Base-by-base conservation (phyloP, 306 rosid species). In the Rosa rugosa region DNA sequence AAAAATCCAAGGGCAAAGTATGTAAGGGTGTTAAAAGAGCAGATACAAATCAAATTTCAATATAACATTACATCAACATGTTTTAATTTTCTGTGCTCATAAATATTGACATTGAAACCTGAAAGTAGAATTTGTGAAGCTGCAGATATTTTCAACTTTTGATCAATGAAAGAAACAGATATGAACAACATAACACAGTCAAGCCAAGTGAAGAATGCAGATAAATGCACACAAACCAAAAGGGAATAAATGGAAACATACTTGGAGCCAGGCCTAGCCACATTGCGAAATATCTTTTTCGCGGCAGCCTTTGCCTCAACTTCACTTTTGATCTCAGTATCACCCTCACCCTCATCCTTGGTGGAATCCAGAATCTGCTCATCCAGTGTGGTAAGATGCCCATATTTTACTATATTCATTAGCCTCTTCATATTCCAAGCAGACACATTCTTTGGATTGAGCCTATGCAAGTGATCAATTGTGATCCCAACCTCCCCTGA, bases 381-480 rank as follows among this genome's bases (percentile, higher is more conserved):
- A 74, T 91, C 94, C 59, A 91, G 72, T 17, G 98, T 94, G 11
- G 92, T 36, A 67, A 91, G 87, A 44, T 91, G 42, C 13, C 98
- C 98, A 16, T 87, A 81, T 23, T 91, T 80, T 71, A 94, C 94
- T 40, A 91, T 90, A 72, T 84, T 91, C 82, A 94, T 87, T 34
- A 94, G 79, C 85, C 98, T 90, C 84, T 94, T 94, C 98, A 94
- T 94, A 74, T 94, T 94, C 98, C 98, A 94, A 0, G 98, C 97
- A 25, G 98, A 94, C 5, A 94, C 85, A 79, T 94, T 94, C 76
- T 87, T 89, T 0, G 86, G 90, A 85, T 89, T 94, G 73, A 90
- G 81, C 88, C 75, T 91, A 73, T 91, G 96, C 72, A 94, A 75
- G 62, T 90, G 91, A 85, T 88, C 97, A 45, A 94, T 87, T 20